These are phyloP conservation scores for Rhizophora apiculata DNA, from an alignment of 345 rosid species.

Conservation along the genomic window DNA sequence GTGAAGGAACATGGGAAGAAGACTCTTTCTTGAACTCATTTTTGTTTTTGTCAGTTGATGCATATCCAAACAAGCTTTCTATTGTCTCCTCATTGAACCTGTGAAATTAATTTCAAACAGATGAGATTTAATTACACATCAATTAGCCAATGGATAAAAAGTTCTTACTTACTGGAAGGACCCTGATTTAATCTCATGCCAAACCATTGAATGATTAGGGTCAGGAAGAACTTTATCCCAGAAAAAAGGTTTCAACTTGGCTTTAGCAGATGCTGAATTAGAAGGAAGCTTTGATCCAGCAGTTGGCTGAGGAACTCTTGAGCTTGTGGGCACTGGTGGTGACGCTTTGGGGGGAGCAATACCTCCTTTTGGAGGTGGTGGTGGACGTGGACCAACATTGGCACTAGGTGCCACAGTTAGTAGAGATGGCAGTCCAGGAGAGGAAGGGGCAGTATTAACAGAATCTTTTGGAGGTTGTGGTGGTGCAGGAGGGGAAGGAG, in stretches of 20 bases:
- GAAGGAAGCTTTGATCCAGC: slow-evolving; percentile 26
- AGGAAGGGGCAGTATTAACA: slow-evolving; percentile 33
- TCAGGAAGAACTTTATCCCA: slow-evolving; percentile 96
- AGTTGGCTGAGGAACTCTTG: slow-evolving; percentile 42
- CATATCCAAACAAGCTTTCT: slow-evolving; percentile 81
- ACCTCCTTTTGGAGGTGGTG: slow-evolving; percentile 26
- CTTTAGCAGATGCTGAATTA: slow-evolving; percentile 49
- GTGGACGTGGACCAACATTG: slow-evolving; percentile 40
- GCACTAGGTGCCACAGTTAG: slow-evolving; percentile 9
- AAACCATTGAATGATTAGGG: slow-evolving; percentile 91
- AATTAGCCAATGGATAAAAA: neutral
- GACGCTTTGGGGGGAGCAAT: slow-evolving; percentile 43
- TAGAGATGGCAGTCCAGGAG: slow-evolving; percentile 47
- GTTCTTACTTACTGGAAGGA: slow-evolving; percentile 78
- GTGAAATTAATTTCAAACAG: slow-evolving; percentile 20
- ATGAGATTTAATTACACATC: slow-evolving; percentile 8
- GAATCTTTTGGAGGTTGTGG: slow-evolving; percentile 36
- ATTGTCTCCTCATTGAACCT: slow-evolving; percentile 99
- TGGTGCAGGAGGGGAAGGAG: slow-evolving; percentile 46
- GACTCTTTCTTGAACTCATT: slow-evolving; percentile 48
- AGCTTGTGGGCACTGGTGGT: slow-evolving; percentile 50
- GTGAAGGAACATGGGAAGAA: slow-evolving; percentile 42
- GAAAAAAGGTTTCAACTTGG: slow-evolving; percentile 94
- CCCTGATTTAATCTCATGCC: slow-evolving; percentile 94
- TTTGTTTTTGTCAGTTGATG: slow-evolving; percentile 58